Evolutionary conservation across 1,139 yeast species (phyloP).

Genomic region (Suhomyces maxii): DNA sequence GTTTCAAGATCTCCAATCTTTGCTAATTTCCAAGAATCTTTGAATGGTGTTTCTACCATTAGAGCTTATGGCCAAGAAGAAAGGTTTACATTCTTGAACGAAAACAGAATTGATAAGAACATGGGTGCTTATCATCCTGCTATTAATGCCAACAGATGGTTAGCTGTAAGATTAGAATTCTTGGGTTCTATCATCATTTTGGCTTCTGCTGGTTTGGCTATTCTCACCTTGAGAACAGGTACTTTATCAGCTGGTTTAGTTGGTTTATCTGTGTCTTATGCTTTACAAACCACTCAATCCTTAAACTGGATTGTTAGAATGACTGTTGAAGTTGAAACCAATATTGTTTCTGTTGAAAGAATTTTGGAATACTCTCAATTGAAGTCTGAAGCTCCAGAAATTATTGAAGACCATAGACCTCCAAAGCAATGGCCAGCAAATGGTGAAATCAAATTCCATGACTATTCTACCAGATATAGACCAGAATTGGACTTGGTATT

Average conservation of each 20-base stretch:
- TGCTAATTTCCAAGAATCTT: constrained; percentile 95
- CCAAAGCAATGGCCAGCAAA: constrained; percentile 56
- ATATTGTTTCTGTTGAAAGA: constrained; percentile 95
- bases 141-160: constrained; percentile 95
- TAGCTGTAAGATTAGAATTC: constrained; percentile 89
- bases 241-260: constrained; percentile 82
- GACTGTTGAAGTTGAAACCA: constrained; percentile 97
- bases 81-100: constrained; percentile 74
- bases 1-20: constrained; percentile 91
- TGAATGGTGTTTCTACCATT: constrained; percentile 86
- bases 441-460: constrained; percentile 57
- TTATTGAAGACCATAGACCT: constrained; percentile 72
- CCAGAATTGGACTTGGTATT: constrained; percentile 60
- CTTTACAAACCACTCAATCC: constrained; percentile 88
- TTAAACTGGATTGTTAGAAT: constrained; percentile 96
- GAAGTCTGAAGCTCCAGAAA: constrained; percentile 77
- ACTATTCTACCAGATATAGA: constrained; percentile 66
- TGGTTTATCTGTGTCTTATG: constrained; percentile 90
- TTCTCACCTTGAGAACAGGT: constrained; percentile 66
- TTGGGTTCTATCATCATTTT: constrained; percentile 86
- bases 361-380: constrained; percentile 80
- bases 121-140: constrained; percentile 92
- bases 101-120: constrained; percentile 76
- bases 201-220: constrained; percentile 80
- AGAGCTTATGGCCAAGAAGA: constrained; percentile 81